Evolutionary conservation across 169 alveolate genomes (phyloP), one percentile per base, ranked within the genome.

Genomic region (Plasmodium gallinaceum): DNA sequence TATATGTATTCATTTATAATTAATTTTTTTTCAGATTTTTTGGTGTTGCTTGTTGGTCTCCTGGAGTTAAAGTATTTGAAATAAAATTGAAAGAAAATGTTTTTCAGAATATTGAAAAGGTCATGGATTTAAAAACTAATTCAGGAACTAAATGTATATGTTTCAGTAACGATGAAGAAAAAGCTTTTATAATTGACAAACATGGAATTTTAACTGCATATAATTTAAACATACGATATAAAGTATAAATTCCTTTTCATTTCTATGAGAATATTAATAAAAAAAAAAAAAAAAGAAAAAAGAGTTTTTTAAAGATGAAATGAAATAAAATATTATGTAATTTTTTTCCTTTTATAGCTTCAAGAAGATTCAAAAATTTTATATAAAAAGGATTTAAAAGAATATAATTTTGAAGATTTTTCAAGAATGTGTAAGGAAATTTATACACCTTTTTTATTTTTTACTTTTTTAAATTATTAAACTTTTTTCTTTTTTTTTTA

Each of bases 331-430:
- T n/a, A n/a, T n/a, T n/a, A n/a, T n/a, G n/a, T 32, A 32, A 32
- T 32, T 32, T 32, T 32, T 32, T 32, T 32, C 4, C 32, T 26
- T 39, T 71, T 71, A 14, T 48, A 71, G 83, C 83, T 71, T 16
- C 83, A 71, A 51, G 83, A 71, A 60, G 83, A 71, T 37, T 71
- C 83, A 32, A 71, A 71, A 48, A 71, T 71, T 71, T 71, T 71
- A 37, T 71, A 71, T 42, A 45, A 71, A 71, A 71, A 52, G 51
- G 83, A 71, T 39, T 18, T 71, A 48, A 71, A 71, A 37, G 83
- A 71, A 26, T 45, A 71, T 16, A 37, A 52, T 5, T 71, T 71
- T 8, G 83, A 52, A 26, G 83, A 71, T 71, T 71, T 71, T 39
- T 71, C 83, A 43, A 24, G 39, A 71, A 71, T 71, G 26, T 52